Evolutionary conservation across 2,329 filamentous ascomycete genomes (phyloP), one percentile per base, ranked within the genome.

Genomic region (Dothistroma pini): DNA sequence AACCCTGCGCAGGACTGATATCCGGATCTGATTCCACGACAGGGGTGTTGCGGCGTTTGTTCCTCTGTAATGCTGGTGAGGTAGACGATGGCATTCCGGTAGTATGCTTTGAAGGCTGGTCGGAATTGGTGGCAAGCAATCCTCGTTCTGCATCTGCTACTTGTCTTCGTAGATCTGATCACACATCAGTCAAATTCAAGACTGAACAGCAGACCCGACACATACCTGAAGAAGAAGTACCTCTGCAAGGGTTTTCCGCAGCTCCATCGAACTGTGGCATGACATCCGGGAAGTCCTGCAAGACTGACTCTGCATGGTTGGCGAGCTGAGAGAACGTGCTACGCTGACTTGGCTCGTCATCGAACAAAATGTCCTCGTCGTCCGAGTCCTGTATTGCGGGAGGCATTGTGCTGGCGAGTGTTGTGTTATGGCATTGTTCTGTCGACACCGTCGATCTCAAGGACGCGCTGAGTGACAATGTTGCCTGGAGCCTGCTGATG

Each of bases 31-130:
- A 56, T 10, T 21, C 63, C 19, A 38, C 31, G 3, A 56, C 49
- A 22, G 62, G 54, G 1, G 64, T 65, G 31, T 67, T 63, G 16
- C 70, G 60, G 21, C 70, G 68, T 47, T 68, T 64, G 10, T 61
- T 55, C 31, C 58, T 61, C 49, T 63, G 56, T 47, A 58, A 47
- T 11, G 61, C 50, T 25, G 70, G 62, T 29, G 68, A 70, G 31
- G 52, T 59, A 12, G 57, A 62, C 25, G 59, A 53, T 5, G 49
- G 44, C 57, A 59, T 61, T 29, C 51, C 56, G n/a, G 35, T 49
- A n/a, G 63, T 62, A 22, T 41, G 58, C 10, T 41, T 59, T n/a
- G 59, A 56, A 22, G 55, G 21, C 10, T 49, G 8, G n/a, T 61
- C 56, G 5, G 54, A 60, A 16, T 59, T 54, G 4, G 64, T 63